Conservation (phyloP, 108 stramenopile genomes). For the Discostella pseudostelligera region DNA sequence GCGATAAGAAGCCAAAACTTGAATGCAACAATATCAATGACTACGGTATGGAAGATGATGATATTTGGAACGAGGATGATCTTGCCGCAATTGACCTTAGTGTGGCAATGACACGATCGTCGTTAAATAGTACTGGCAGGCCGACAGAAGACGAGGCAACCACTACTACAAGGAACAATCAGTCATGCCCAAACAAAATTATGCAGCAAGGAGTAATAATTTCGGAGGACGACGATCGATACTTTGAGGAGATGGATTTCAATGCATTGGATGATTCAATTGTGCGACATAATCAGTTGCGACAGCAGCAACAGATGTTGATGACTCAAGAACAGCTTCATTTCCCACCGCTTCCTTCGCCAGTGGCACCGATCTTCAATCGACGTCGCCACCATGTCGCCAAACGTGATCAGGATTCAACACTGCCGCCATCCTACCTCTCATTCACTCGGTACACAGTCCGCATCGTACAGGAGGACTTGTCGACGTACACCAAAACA, state of each 20-base stretch:
- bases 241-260: slow-evolving; percentile 63
- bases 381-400: slow-evolving; percentile 25
- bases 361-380: slow-evolving; percentile 25
- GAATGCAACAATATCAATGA: background rate
- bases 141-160: background rate
- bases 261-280: slow-evolving; percentile 47
- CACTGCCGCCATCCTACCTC: slow-evolving; percentile 37
- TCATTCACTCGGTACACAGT: slow-evolving; percentile 75
- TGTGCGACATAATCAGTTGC: slow-evolving; percentile 15
- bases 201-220: background rate
- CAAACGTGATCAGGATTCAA: slow-evolving; percentile 21
- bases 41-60: slow-evolving; percentile 11
- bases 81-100: slow-evolving; percentile 21
- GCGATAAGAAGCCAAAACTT: too few relatives aligned
- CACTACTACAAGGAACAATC: background rate
- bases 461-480: slow-evolving; percentile 49
- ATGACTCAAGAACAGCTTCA: slow-evolving; percentile 2
- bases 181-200: background rate
- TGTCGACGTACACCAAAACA: slow-evolving; percentile 53
- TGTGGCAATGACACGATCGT: slow-evolving; percentile 13
- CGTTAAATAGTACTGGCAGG: background rate
- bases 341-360: background rate
- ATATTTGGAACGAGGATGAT: slow-evolving; percentile 27
- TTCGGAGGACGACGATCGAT: slow-evolving; percentile 30
- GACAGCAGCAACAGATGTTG: slow-evolving; percentile 5